phyloP scores from a whole-genome alignment of 805 yeast species.

The Kregervanrija delftensis region DNA sequence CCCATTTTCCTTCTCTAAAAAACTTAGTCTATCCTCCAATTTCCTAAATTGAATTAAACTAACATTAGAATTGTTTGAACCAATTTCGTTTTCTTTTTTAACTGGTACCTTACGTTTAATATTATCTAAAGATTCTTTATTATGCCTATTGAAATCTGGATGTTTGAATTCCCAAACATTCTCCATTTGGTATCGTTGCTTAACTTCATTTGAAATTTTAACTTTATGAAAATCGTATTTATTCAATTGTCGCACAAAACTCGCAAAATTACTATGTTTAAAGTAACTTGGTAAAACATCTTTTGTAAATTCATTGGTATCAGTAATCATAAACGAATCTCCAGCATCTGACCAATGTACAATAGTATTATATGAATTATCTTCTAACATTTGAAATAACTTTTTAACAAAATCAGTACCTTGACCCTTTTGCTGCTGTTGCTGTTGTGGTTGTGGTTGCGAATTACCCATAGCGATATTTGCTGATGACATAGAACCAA shows the following conservation, averaged over 20 bases:
- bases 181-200: constrained; percentile 62
- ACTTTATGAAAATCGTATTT: constrained; percentile 98
- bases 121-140: constrained; percentile 72
- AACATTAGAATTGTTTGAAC: constrained; percentile 10
- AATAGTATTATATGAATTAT: constrained; percentile 62
- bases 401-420: constrained; percentile 65
- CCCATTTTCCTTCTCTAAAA: constrained; percentile 23
- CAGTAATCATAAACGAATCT: constrained; percentile 80
- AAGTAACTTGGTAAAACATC: constrained; percentile 87
- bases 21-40: constrained; percentile 24
- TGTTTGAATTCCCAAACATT: constrained; percentile 85
- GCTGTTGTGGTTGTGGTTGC: neutral
- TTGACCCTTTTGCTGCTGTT: constrained; percentile 1
- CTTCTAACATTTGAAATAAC: constrained; percentile 78
- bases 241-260: constrained; percentile 91
- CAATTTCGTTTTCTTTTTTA: constrained; percentile 15
- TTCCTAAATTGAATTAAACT: constrained; percentile 19
- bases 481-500: too few relatives aligned
- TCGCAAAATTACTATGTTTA: constrained; percentile 90
- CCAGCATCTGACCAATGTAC: constrained; percentile 87
- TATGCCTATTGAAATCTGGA: constrained; percentile 75
- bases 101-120: constrained; percentile 78
- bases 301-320: constrained; percentile 85
- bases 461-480: neutral
- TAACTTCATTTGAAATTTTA: constrained; percentile 57